Evolutionary conservation across 2,329 filamentous ascomycete species (phyloP).

Genomic region (Xylariaceae sp.): DNA sequence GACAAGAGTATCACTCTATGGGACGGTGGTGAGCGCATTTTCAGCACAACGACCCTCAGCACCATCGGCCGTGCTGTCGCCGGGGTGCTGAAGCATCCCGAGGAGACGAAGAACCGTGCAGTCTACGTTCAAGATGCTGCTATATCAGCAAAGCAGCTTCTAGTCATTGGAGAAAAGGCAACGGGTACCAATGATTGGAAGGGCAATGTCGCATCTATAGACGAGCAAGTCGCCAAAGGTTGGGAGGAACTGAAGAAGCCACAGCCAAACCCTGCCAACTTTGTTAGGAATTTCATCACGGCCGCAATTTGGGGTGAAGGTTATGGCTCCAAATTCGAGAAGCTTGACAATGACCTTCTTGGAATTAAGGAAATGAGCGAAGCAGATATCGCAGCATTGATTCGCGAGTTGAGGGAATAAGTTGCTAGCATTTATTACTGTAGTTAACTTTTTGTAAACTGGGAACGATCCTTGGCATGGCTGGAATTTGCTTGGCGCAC

Average conservation of each 20-base stretch:
- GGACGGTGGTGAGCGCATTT: constrained; percentile 44
- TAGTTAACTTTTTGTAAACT: too few relatives aligned
- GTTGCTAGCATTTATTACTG: too few relatives aligned
- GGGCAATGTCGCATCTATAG: neutral
- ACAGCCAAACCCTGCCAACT: constrained; percentile 12
- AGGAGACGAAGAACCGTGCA: constrained; percentile 48
- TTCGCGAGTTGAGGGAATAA: neutral
- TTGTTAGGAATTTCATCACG: neutral
- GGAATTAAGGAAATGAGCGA: constrained; percentile 41
- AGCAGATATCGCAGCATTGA: constrained; percentile 30
- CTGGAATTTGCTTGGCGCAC: too few relatives aligned
- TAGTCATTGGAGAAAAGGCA: constrained; percentile 7
- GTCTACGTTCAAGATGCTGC: constrained; percentile 35
- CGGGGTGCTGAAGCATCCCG: constrained; percentile 41
- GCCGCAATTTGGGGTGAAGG: constrained; percentile 9
- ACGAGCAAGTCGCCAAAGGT: neutral
- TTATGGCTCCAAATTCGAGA: constrained; percentile 38
- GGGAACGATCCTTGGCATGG: too few relatives aligned
- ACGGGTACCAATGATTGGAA: constrained; percentile 4
- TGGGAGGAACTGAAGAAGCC: constrained; percentile 5
- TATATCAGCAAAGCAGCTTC: constrained; percentile 3
- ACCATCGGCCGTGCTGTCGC: constrained; percentile 45
- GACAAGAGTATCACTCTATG: constrained; percentile 38
- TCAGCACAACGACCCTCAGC: constrained; percentile 42
- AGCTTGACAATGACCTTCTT: constrained; percentile 45